Evolutionary conservation across 768 basidiomycete genomes (phyloP).

Genomic region (Mycena maculata): DNA sequence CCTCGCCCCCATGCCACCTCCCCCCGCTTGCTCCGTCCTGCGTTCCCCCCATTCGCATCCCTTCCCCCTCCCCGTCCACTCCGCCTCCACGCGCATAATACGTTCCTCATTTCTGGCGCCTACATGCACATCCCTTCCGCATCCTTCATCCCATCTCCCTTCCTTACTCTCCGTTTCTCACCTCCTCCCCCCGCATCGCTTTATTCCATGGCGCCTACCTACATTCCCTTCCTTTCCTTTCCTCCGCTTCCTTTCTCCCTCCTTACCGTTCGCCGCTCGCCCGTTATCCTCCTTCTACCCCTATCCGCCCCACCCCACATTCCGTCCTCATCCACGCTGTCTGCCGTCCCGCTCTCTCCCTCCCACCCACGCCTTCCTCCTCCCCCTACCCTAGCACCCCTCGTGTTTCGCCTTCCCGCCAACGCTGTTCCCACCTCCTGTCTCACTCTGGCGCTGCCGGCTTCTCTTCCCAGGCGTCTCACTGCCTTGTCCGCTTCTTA

Average conservation of each 20-base stretch:
- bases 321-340: background rate
- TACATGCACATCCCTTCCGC: background rate
- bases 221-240: background rate
- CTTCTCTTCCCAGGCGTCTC: too few relatives aligned
- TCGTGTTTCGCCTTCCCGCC: too few relatives aligned
- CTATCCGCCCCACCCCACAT: background rate
- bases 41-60: too few relatives aligned
- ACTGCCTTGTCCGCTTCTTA: too few relatives aligned
- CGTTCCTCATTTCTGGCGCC: background rate
- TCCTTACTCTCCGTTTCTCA: background rate
- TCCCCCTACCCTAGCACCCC: background rate
- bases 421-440: too few relatives aligned
- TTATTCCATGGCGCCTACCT: background rate
- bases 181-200: background rate
- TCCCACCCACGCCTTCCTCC: background rate
- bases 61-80: background rate
- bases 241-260: background rate
- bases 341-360: too few relatives aligned
- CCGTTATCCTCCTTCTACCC: background rate
- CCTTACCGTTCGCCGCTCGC: background rate
- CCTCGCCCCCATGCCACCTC: too few relatives aligned
- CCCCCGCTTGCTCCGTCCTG: too few relatives aligned
- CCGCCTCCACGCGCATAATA: background rate
- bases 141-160: background rate
- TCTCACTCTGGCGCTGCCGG: too few relatives aligned